Percentiles rank a stretch among this genome's conserved stretches.
phyloP scores from a whole-genome alignment of 2,329 filamentous ascomycete species.

The Xylariaceae sp. region DNA sequence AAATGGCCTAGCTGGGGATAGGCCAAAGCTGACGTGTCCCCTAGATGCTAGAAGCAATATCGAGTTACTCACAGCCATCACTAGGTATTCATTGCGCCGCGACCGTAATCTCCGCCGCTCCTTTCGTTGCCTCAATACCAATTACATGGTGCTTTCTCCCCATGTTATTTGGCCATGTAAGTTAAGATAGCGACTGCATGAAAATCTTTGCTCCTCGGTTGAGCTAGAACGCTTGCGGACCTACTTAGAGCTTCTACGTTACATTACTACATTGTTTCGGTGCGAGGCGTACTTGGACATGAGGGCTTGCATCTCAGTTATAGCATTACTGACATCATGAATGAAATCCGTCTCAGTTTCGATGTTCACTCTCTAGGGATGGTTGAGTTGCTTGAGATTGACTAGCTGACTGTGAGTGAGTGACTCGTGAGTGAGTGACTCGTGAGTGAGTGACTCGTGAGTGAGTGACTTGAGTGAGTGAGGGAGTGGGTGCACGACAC shows the following conservation, averaged over 20 bases:
- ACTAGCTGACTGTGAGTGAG: not conserved
- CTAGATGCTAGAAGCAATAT: constrained; percentile 25
- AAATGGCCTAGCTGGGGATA: constrained; percentile 24
- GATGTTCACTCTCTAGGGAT: not conserved
- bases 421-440: too few relatives aligned
- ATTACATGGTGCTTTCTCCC: not conserved
- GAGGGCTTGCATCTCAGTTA: not conserved
- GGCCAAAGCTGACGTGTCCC: constrained; percentile 24
- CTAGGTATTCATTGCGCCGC: not conserved
- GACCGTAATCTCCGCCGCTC: not conserved
- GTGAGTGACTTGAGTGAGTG: too few relatives aligned
- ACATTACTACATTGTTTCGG: not conserved
- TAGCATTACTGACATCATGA: not conserved
- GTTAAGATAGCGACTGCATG: not conserved
- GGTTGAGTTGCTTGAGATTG: not conserved
- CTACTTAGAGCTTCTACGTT: not conserved
- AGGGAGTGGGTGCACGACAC: too few relatives aligned
- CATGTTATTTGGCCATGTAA: not conserved
- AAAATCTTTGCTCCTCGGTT: not conserved
- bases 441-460: too few relatives aligned
- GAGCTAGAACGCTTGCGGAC: not conserved
- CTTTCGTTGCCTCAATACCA: not conserved
- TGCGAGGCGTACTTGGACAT: not conserved
- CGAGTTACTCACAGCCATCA: constrained; percentile 3
- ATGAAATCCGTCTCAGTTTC: not conserved